phyloP scores from a whole-genome alignment of 2,329 filamentous ascomycete species.

The Colletotrichum acutatum region DNA sequence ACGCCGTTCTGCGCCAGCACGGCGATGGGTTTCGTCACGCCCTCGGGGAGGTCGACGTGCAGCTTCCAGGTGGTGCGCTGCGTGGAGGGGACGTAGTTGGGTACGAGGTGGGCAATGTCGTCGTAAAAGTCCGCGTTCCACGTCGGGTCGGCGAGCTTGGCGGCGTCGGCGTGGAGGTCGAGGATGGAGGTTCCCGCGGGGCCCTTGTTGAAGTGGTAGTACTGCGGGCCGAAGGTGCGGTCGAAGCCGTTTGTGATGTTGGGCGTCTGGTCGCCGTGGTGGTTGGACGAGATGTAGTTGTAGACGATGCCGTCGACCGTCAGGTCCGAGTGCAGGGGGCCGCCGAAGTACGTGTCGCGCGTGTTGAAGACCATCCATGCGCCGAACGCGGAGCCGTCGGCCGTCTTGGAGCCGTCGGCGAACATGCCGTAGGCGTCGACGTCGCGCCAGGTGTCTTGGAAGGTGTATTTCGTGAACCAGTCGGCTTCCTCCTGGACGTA shows the following conservation, averaged over 20 bases:
- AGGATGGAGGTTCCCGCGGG: constrained; percentile 55
- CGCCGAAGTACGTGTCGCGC: constrained; percentile 67
- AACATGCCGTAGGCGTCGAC: constrained; percentile 64
- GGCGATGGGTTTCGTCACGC: constrained; percentile 60
- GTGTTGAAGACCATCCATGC: constrained; percentile 72
- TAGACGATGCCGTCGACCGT: constrained; percentile 71
- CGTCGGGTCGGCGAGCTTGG: constrained; percentile 57
- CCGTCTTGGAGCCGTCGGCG: constrained; percentile 48
- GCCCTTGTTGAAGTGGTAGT: constrained; percentile 70
- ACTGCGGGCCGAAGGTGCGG: constrained; percentile 70
- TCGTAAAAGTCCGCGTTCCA: constrained; percentile 74
- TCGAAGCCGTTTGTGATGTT: constrained; percentile 72
- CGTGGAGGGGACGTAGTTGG: constrained; percentile 66
- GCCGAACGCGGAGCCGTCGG: constrained; percentile 62
- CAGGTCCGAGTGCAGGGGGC: constrained; percentile 68
- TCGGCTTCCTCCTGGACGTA: constrained; percentile 65
- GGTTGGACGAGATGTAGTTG: constrained; percentile 69
- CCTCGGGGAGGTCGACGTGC: constrained; percentile 61
- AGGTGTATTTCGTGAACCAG: constrained; percentile 73
- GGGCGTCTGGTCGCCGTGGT: constrained; percentile 68
- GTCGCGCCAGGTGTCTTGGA: constrained; percentile 64
- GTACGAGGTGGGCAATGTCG: constrained; percentile 67
- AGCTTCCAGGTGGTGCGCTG: constrained; percentile 62
- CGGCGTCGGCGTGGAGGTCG: constrained; percentile 64
- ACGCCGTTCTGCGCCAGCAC: constrained; percentile 61